phyloP scores from a whole-genome alignment of 1,139 yeast genomes.

The Candida smagusa region DNA sequence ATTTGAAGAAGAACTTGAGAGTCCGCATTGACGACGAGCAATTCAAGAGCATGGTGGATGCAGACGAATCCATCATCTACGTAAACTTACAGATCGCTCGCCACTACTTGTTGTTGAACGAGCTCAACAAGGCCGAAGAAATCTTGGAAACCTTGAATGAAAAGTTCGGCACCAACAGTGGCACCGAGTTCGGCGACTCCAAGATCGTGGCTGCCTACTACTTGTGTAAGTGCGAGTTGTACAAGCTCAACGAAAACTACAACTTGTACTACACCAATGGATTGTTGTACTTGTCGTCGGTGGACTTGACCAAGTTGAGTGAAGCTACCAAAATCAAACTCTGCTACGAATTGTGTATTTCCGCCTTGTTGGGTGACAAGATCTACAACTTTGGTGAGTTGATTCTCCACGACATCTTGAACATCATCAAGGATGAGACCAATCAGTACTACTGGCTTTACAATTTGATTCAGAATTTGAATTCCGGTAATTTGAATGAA shows the following conservation, averaged over 20 bases:
- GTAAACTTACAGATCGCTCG: constrained; percentile 79
- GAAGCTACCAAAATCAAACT: constrained; percentile 31
- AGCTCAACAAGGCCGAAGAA: constrained; percentile 63
- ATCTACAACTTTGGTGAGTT: constrained; percentile 96
- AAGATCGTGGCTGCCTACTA: constrained; percentile 81
- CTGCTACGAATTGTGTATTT: constrained; percentile 78
- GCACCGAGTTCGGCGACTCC: constrained; percentile 55
- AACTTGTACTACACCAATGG: constrained; percentile 72
- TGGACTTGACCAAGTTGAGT: constrained; percentile 33
- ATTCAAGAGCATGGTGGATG: constrained; percentile 34
- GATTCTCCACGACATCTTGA: constrained; percentile 81
- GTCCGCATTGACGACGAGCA: constrained; percentile 31
- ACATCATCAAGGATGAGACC: constrained; percentile 42
- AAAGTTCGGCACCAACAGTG: constrained; percentile 47
- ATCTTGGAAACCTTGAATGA: constrained; percentile 60
- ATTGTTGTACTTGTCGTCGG: constrained; percentile 47
- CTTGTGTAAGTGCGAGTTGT: constrained; percentile 74
- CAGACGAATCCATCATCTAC: constrained; percentile 49
- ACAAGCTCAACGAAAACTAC: constrained; percentile 73
- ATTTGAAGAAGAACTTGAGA: constrained; percentile 24
- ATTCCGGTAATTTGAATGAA: constrained; percentile 69
- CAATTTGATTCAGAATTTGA: constrained; percentile 64
- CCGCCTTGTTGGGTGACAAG: constrained; percentile 88
- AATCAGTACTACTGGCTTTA: constrained; percentile 70
- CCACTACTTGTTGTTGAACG: constrained; percentile 55